Base-by-base conservation (phyloP, 768 basidiomycete genomes). In the Auricularia sp. region DNA sequence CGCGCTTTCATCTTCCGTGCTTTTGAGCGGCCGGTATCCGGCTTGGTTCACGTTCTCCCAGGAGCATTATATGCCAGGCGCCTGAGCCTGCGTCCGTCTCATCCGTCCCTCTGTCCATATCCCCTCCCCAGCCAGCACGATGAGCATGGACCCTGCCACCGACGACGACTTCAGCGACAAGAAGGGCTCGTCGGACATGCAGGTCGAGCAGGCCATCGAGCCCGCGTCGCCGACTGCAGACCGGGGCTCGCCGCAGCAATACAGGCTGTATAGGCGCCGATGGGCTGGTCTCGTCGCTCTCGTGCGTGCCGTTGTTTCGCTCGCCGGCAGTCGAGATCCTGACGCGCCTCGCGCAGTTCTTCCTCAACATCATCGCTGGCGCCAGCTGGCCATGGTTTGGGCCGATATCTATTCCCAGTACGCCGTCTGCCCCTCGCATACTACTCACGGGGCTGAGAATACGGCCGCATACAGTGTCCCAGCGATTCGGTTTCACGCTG, bases 361-460 rank as follows among this genome's bases (percentile, higher is more conserved):
- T 87, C 36, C 75, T 92, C 37, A 88, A 85, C 63, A 72, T 87
- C 47, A 80, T 85, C 11, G 77, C 81, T 2, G 89, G 83, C 5
- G 84, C 89, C 86, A 75, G 81, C 6, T 85, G 85, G 83, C 81
- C 88, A 3, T 94, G 90, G 90, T 94, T 93, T 70, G 90, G 91
- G 3, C 89, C 92, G 3, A 92, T 94, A 63, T 78, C 91, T 0
- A 85, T 84, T 51, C 73, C 85, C 69, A 78, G 90, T 91, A 61
- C 54, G 79, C 66, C 13, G 5, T 24, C n/a, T 10, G 37, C 64
- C 35, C 37, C 24, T 16, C 67, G 34, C 6, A 10, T 64, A n/a
- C 37, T 42, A 36, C 21, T 36, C 45, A 21, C 39, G 34, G 44
- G 21, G 24, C 51, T 16, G 3, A 16, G 21, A 11, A 37, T 51